Evolutionary conservation across 441 rosid species (phyloP).

Genomic region (Hura crepitans): DNA sequence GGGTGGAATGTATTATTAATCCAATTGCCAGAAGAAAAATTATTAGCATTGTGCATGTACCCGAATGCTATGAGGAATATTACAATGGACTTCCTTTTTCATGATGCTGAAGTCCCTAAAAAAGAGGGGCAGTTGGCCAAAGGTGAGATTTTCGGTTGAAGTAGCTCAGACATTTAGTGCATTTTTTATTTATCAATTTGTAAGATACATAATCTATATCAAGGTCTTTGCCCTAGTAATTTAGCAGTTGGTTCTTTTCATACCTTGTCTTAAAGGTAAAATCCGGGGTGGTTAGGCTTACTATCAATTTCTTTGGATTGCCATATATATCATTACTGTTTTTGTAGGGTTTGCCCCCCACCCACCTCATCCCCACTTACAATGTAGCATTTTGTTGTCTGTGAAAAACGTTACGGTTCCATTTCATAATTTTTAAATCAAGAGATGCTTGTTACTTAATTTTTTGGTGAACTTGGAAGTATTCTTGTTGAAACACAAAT

Average conservation of each 20-base stretch:
- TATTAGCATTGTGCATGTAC: slow-evolving; percentile 22
- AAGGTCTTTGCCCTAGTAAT: slow-evolving; percentile 5
- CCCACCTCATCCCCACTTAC: background rate
- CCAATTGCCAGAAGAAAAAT: slow-evolving; percentile 20
- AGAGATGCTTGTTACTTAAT: background rate
- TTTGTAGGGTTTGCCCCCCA: background rate
- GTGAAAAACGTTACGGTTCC: background rate
- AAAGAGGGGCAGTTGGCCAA: slow-evolving; percentile 22
- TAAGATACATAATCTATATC: slow-evolving; percentile 27
- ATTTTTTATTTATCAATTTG: slow-evolving; percentile 30
- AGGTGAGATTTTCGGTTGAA: slow-evolving; percentile 29
- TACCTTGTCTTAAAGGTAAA: slow-evolving; percentile 3
- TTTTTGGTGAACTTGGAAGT: background rate
- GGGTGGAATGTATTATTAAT: slow-evolving; percentile 9
- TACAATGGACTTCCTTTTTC: slow-evolving; percentile 14
- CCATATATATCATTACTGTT: background rate
- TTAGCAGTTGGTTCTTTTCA: slow-evolving; percentile 22
- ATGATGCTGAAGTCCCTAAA: slow-evolving; percentile 17
- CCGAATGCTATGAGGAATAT: slow-evolving; percentile 11
- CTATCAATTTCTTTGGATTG: slow-evolving; percentile 13
- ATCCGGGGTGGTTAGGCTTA: slow-evolving; percentile 17
- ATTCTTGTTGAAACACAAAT: background rate
- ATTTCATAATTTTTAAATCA: background rate
- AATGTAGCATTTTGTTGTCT: slow-evolving; percentile 3
- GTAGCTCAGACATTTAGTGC: slow-evolving; percentile 30